Conservation (phyloP, 768 basidiomycete genomes). For the Trametes cubensis region DNA sequence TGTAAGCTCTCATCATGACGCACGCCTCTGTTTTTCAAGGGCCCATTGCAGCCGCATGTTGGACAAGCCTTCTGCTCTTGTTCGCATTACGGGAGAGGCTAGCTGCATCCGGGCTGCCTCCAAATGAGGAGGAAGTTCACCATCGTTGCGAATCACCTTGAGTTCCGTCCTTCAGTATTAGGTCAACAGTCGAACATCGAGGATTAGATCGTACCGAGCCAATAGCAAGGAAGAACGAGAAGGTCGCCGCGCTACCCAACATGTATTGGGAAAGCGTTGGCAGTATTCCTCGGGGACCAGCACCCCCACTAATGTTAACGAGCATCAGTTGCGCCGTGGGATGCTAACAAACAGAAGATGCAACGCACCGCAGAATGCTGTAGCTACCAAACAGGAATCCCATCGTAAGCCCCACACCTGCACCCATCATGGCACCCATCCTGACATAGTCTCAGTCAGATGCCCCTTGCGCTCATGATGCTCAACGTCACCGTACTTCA, state of each 20-base stretch:
- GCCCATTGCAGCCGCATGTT: slow-evolving; percentile 79
- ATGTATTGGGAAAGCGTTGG: slow-evolving; percentile 97
- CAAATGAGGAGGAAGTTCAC: slow-evolving; percentile 56
- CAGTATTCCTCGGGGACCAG: slow-evolving; percentile 87
- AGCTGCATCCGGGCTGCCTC: slow-evolving; percentile 67
- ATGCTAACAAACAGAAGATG: neutral
- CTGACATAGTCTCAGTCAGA: slow-evolving; percentile 40
- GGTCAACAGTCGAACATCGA: neutral
- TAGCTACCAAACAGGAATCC: slow-evolving; percentile 97
- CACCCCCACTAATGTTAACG: slow-evolving; percentile 63
- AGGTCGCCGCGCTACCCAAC: slow-evolving; percentile 96
- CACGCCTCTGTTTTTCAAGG: slow-evolving; percentile 30
- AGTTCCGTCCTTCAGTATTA: neutral
- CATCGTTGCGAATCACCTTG: slow-evolving; percentile 90
- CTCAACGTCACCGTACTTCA: slow-evolving; percentile 31
- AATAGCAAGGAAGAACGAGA: slow-evolving; percentile 95
- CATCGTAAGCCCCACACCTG: slow-evolving; percentile 93
- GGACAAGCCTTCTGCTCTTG: slow-evolving; percentile 67
- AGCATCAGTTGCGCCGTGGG: slow-evolving; percentile 1
- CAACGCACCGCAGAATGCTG: slow-evolving; percentile 82
- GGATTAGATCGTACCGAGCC: slow-evolving; percentile 66
- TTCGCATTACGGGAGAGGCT: slow-evolving; percentile 56
- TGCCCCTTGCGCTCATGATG: neutral
- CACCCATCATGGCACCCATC: slow-evolving; percentile 92
- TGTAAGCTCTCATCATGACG: slow-evolving; percentile 7